Evolutionary conservation across 2,329 filamentous ascomycete genomes (phyloP).

Genomic region (Cyphellophora attinorum): DNA sequence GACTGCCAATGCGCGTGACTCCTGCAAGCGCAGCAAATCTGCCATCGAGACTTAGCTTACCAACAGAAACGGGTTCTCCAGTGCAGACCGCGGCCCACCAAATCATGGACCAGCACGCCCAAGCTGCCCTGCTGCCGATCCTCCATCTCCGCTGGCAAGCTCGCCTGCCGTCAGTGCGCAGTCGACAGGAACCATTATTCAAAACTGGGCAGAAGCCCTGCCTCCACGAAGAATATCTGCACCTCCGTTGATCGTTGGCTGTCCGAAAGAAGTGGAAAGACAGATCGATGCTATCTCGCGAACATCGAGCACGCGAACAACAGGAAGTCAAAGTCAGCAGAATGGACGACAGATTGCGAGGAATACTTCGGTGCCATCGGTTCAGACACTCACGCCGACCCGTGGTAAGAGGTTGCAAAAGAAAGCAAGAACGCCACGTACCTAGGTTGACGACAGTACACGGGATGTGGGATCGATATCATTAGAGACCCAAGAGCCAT

Average conservation of each 20-base stretch:
- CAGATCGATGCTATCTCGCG: not conserved
- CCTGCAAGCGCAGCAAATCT: not conserved
- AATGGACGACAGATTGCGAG: not conserved
- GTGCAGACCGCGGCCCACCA: too few species aligned
- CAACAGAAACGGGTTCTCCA: not conserved
- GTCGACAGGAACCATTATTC: not conserved
- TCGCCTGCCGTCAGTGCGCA: not conserved
- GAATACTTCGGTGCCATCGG: too few species aligned
- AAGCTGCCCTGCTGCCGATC: not conserved
- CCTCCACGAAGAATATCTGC: too few species aligned
- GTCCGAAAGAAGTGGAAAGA: not conserved
- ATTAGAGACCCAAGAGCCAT: too few species aligned
- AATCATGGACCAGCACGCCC: too few species aligned
- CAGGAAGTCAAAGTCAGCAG: not conserved
- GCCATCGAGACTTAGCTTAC: not conserved
- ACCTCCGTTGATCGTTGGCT: too few species aligned
- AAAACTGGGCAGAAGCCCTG: too few species aligned
- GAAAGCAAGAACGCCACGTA: not conserved
- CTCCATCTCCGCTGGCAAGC: not conserved
- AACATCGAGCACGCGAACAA: not conserved
- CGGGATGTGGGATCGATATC: too few species aligned
- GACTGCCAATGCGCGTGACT: not conserved
- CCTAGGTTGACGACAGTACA: not conserved
- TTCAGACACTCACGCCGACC: not conserved
- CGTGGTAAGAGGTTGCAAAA: not conserved